Percentiles rank a stretch among this genome's conserved stretches.
These are phyloP conservation scores for Excoecaria cochinchinensis DNA, from an alignment of 345 rosid species.

Conservation along the genomic window DNA sequence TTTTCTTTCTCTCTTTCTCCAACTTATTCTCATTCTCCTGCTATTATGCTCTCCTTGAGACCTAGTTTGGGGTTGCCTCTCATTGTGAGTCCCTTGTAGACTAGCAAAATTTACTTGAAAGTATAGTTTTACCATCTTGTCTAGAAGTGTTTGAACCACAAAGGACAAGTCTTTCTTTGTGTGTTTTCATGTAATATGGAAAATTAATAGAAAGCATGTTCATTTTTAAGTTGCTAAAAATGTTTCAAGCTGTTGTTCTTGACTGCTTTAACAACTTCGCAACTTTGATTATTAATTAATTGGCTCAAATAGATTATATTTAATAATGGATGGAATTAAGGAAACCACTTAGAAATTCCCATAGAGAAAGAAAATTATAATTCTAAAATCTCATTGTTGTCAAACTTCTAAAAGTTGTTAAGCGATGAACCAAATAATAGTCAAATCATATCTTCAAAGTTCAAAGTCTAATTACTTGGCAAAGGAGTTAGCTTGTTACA, in stretches of 20 bases:
- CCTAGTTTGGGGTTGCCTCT: conserved; percentile 74
- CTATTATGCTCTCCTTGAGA: conserved; percentile 67
- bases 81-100: conserved; percentile 43
- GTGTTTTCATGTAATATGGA: not conserved
- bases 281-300: too few species aligned
- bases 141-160: not conserved
- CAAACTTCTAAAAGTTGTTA: not conserved
- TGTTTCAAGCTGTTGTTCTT: not conserved
- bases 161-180: not conserved
- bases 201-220: not conserved
- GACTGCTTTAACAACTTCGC: not conserved
- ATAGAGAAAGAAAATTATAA: not conserved
- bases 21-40: conserved; percentile 63
- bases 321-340: not conserved
- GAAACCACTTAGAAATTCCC: not conserved
- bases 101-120: not conserved
- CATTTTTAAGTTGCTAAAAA: not conserved
- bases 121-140: not conserved
- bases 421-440: not conserved
- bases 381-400: not conserved
- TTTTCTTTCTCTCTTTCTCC: conserved; percentile 69
- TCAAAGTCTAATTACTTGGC: conserved; percentile 5
- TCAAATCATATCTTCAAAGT: not conserved
- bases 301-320: not conserved
- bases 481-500: not conserved